These are phyloP conservation scores for Camellia lanceoleosa DNA, from an alignment of 148 eudicot genomes.

Conservation along the genomic window DNA sequence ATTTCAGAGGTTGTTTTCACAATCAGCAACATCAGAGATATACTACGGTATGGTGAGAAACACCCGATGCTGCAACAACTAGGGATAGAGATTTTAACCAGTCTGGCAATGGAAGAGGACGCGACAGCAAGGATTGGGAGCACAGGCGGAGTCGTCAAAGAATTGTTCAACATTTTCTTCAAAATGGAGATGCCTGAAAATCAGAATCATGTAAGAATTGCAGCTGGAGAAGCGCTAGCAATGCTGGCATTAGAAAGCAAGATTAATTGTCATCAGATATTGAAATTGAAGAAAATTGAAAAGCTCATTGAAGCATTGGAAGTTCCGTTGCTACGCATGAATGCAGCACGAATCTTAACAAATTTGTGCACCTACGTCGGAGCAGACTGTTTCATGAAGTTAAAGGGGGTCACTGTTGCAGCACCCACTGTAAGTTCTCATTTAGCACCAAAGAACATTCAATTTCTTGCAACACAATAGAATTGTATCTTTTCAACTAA, in stretches of 20 bases:
- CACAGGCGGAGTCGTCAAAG: conserved; percentile 79
- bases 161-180: conserved; percentile 63
- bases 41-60: conserved; percentile 63
- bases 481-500: not conserved
- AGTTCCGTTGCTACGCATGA: conserved; percentile 38
- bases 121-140: conserved; percentile 77
- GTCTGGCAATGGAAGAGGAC: conserved; percentile 75
- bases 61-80: conserved; percentile 59
- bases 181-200: conserved; percentile 26
- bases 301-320: conserved; percentile 58
- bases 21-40: conserved; percentile 72
- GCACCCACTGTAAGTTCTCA: conserved; percentile 58
- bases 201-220: conserved; percentile 42
- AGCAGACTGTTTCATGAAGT: conserved; percentile 43
- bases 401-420: conserved; percentile 47
- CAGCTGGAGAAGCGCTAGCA: conserved; percentile 81
- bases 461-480: not conserved
- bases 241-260: conserved; percentile 79
- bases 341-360: conserved; percentile 66
- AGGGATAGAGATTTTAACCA: conserved; percentile 76
- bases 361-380: conserved; percentile 67
- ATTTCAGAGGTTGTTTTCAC: conserved; percentile 86
- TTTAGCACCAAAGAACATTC: not conserved
- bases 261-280: conserved; percentile 43
- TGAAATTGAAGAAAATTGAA: conserved; percentile 38